Percentiles rank a stretch among this genome's conserved stretches.
Conservation (phyloP, 495 filamentous ascomycete genomes). For the Neurospora sp. region DNA sequence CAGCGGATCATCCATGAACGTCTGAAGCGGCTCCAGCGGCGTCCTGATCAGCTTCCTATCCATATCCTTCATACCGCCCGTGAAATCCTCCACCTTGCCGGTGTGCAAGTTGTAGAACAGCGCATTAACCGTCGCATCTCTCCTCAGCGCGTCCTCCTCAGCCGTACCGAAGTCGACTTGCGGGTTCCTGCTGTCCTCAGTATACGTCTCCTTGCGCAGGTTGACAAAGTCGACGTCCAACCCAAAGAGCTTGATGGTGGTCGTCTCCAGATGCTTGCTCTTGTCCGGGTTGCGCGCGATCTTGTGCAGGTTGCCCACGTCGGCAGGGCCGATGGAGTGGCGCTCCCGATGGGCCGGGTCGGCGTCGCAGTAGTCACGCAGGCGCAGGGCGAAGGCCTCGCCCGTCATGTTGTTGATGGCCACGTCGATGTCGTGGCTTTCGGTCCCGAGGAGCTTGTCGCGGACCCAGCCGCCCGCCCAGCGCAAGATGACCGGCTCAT, state of each 20-base stretch:
- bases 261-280: constrained; percentile 93
- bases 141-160: constrained; percentile 76
- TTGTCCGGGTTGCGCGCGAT: constrained; percentile 91
- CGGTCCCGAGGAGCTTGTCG: constrained; percentile 78
- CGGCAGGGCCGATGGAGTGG: constrained; percentile 38
- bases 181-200: constrained; percentile 76
- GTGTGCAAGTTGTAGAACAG: constrained; percentile 90
- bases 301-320: constrained; percentile 58
- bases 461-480: constrained; percentile 99
- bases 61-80: constrained; percentile 70
- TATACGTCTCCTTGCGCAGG: constrained; percentile 82
- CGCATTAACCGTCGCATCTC: constrained; percentile 92
- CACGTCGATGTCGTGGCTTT: constrained; percentile 87
- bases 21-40: constrained; percentile 79
- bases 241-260: constrained; percentile 74
- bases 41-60: constrained; percentile 63
- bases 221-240: constrained; percentile 93
- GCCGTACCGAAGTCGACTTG: constrained; percentile 90
- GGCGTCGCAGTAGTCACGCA: constrained; percentile 42
- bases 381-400: constrained; percentile 63
- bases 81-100: constrained; percentile 73
- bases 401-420: constrained; percentile 95
- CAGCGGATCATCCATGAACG: constrained; percentile 90
- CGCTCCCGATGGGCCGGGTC: constrained; percentile 27
- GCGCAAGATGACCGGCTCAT: constrained; percentile 55